Evolutionary conservation across 768 basidiomycete genomes (phyloP).

Genomic region (Rubroboletus pulcherrimus): DNA sequence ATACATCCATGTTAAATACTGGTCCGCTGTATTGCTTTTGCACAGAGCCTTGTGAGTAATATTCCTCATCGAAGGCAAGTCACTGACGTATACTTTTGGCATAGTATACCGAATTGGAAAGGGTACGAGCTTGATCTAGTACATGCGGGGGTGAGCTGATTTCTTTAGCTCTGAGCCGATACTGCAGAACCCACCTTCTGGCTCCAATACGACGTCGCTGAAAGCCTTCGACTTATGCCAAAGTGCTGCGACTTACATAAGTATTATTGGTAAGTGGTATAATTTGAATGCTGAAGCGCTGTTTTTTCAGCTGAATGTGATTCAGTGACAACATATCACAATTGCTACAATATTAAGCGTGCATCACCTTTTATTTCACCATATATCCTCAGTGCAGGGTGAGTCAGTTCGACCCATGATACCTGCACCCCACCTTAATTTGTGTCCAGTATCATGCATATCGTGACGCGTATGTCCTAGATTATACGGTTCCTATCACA

Average conservation of each 20-base stretch:
- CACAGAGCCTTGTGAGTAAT: conserved; percentile 74
- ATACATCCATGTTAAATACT: conserved; percentile 70
- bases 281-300: not conserved
- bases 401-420: conserved; percentile 26
- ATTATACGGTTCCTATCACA: not conserved
- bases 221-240: conserved; percentile 76
- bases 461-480: conserved; percentile 56
- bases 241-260: conserved; percentile 67
- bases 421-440: not conserved
- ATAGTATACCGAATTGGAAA: conserved; percentile 70
- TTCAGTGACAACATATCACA: conserved; percentile 52
- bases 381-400: conserved; percentile 72
- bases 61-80: not conserved
- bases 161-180: conserved; percentile 40
- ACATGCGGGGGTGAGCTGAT: not conserved
- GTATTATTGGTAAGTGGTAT: conserved; percentile 51
- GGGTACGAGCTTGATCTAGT: conserved; percentile 37
- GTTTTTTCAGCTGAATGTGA: conserved; percentile 4
- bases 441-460: conserved; percentile 67
- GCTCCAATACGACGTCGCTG: conserved; percentile 43
- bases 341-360: conserved; percentile 57
- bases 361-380: conserved; percentile 65
- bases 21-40: conserved; percentile 68
- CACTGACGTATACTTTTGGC: conserved; percentile 10
- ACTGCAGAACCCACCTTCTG: conserved; percentile 38